phyloP scores from a whole-genome alignment of 1,139 yeast genomes.

The Saccharomyces hybrid region DNA sequence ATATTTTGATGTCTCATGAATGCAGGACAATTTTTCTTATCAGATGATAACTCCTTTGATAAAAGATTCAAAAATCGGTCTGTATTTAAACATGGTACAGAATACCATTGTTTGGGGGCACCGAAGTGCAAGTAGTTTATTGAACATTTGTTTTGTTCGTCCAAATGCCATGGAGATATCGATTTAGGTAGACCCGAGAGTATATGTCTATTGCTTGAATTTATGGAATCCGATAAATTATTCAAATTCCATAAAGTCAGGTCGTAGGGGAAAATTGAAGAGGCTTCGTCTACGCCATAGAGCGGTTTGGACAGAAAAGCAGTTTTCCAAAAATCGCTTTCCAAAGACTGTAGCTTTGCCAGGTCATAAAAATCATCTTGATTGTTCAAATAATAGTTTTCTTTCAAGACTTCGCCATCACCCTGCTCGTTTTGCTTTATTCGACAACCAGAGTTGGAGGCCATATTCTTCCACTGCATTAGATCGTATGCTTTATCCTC shows the following conservation, averaged over 20 bases:
- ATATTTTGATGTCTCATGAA: not conserved
- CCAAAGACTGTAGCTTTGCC: not conserved
- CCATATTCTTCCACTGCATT: not conserved
- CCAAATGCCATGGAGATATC: constrained; percentile 81
- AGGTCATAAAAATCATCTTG: not conserved
- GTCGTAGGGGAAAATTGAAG: not conserved
- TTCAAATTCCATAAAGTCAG: not conserved
- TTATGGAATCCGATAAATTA: not conserved
- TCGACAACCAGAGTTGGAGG: not conserved
- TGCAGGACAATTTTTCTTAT: not conserved
- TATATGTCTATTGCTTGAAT: constrained; percentile 36
- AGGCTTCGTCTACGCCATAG: constrained; percentile 45
- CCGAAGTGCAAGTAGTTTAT: constrained; percentile 80
- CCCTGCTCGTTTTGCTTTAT: not conserved
- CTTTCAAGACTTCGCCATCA: not conserved
- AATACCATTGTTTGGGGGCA: constrained; percentile 86
- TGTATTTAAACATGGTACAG: constrained; percentile 42
- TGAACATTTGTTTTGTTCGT: constrained; percentile 76
- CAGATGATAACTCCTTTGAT: not conserved
- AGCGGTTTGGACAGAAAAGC: constrained; percentile 20
- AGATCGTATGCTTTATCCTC: not conserved
- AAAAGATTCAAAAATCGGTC: constrained; percentile 29
- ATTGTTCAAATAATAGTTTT: not conserved
- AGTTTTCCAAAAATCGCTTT: not conserved
- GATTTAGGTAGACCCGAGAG: constrained; percentile 87